Percentiles rank a stretch among this genome's conserved stretches.
Evolutionary conservation across 495 filamentous ascomycete genomes (phyloP).

Genomic region (Aspergillus coremiiformis): DNA sequence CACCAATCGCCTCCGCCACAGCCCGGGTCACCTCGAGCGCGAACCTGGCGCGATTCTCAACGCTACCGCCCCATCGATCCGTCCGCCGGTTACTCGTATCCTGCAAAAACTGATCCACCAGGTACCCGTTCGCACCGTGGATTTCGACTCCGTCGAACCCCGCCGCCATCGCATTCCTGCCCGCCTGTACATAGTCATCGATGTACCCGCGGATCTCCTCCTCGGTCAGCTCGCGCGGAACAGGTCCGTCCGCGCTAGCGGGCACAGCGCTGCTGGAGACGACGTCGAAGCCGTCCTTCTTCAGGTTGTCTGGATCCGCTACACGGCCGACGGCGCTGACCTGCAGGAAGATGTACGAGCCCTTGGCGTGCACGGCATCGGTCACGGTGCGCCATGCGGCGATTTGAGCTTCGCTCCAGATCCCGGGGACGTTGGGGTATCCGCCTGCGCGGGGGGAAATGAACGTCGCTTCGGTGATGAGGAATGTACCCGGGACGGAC

Average conservation of each 20-base stretch:
- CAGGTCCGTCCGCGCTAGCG: conserved; percentile 1
- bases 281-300: conserved; percentile 12
- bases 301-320: conserved; percentile 33
- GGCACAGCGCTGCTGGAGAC: conserved; percentile 37
- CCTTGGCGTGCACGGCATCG: conserved; percentile 44
- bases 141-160: conserved; percentile 77
- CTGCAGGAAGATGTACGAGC: conserved; percentile 45
- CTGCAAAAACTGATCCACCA: conserved; percentile 68
- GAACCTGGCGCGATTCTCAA: conserved; percentile 59
- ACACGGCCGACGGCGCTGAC: conserved; percentile 54
- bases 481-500: conserved; percentile 42
- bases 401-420: conserved; percentile 41
- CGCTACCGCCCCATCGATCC: conserved; percentile 58
- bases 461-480: conserved; percentile 56
- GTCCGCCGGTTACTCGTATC: conserved; percentile 52
- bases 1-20: conserved; percentile 52
- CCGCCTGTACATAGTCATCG: conserved; percentile 48
- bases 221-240: conserved; percentile 43
- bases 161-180: conserved; percentile 54
- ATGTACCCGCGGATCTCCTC: conserved; percentile 53
- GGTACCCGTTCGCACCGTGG: conserved; percentile 67
- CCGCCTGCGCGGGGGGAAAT: conserved; percentile 46
- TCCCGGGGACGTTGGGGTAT: conserved; percentile 39
- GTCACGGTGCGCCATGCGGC: conserved; percentile 44
- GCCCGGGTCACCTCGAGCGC: conserved; percentile 52